Evolutionary conservation across 441 rosid species (phyloP).

Genomic region (Euphorbia celastroides): DNA sequence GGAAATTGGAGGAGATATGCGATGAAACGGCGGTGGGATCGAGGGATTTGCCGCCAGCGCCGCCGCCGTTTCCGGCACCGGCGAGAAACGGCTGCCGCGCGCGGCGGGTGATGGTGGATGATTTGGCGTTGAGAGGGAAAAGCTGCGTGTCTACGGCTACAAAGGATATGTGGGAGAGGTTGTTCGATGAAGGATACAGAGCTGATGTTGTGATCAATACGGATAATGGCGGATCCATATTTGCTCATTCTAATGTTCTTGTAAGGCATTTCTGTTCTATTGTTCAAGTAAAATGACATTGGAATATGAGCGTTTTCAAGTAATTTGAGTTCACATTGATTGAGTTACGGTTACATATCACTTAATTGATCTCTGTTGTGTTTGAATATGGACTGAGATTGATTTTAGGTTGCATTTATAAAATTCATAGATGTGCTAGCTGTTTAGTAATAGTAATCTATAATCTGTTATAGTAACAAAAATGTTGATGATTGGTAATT

Average conservation of each 20-base stretch:
- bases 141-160: constrained; percentile 34
- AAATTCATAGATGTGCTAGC: background rate
- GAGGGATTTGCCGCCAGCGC: constrained; percentile 27
- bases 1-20: constrained; percentile 22
- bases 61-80: constrained; percentile 45
- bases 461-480: background rate
- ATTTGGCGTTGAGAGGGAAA: constrained; percentile 19
- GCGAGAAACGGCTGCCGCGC: constrained; percentile 19
- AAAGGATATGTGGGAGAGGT: constrained; percentile 62
- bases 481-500: background rate
- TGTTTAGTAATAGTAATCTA: background rate
- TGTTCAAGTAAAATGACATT: too few relatives aligned
- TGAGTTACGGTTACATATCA: too few relatives aligned
- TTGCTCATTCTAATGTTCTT: constrained; percentile 67
- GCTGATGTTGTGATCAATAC: constrained; percentile 62
- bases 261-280: constrained; percentile 33
- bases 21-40: constrained; percentile 21
- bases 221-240: constrained; percentile 43
- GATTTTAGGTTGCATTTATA: background rate
- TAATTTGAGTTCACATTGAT: background rate
- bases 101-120: constrained; percentile 17
- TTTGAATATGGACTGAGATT: background rate
- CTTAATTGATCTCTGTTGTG: background rate
- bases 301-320: too few relatives aligned
- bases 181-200: constrained; percentile 67